phyloP scores from a whole-genome alignment of 805 yeast species.

The Grigorovia transvaalensis region DNA sequence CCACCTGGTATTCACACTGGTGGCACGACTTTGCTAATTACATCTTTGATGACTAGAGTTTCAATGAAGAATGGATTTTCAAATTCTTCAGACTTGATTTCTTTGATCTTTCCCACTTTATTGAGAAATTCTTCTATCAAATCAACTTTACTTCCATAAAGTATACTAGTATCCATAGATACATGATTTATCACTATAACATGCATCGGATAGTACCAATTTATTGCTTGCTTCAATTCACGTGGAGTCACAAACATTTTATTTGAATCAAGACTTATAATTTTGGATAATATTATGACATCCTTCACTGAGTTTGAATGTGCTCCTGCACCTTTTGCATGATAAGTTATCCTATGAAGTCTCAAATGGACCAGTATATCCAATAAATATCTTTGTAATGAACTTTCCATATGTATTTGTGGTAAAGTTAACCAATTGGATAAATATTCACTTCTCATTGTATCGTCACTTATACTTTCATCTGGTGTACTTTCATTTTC shows the following conservation, averaged over 20 bases:
- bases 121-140: conserved; percentile 19
- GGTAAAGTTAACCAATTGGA: not conserved
- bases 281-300: conserved; percentile 31
- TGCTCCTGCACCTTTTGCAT: conserved; percentile 36
- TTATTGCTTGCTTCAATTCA: conserved; percentile 39
- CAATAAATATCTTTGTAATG: conserved; percentile 16
- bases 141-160: conserved; percentile 23
- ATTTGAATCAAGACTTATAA: conserved; percentile 31
- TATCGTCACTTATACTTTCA: not conserved
- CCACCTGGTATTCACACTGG: conserved; percentile 9
- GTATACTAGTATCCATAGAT: conserved; percentile 24
- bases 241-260: conserved; percentile 42
- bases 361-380: conserved; percentile 48
- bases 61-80: conserved; percentile 25
- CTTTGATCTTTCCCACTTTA: conserved; percentile 13
- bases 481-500: conserved; percentile 1
- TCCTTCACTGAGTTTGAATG: conserved; percentile 39
- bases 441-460: not conserved
- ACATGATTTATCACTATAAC: conserved; percentile 36
- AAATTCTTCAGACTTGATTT: conserved; percentile 10
- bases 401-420: conserved; percentile 5
- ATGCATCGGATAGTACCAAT: conserved; percentile 41
- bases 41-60: conserved; percentile 42
- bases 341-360: conserved; percentile 42
- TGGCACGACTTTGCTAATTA: conserved; percentile 41